A percentile compares a stretch with the other conserved stretches of the same genome.
Conservation (phyloP, 2,329 filamentous ascomycete genomes). For the Sporothrix globosa region DNA sequence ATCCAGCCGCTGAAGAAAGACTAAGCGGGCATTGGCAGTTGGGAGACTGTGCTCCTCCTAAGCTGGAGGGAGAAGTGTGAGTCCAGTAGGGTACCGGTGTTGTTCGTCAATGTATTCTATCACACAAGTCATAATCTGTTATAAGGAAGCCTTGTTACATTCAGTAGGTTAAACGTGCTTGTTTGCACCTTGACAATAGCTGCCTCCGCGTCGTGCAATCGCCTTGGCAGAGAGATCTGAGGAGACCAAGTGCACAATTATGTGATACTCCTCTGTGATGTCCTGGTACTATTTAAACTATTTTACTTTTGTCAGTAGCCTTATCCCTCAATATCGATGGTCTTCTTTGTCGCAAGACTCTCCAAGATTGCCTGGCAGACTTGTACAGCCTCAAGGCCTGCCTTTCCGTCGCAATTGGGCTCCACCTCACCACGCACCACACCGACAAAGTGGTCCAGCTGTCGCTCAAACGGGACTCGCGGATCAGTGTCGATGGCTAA, state of each 20-base stretch:
- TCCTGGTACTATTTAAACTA: neutral
- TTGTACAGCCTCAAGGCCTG: neutral
- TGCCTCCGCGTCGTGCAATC: neutral
- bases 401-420: slow-evolving; percentile 14
- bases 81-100: neutral
- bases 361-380: slow-evolving; percentile 16
- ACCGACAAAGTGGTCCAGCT: slow-evolving; percentile 24
- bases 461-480: slow-evolving; percentile 38
- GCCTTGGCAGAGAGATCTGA: too few species aligned
- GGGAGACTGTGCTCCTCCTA: neutral
- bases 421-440: slow-evolving; percentile 21
- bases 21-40: slow-evolving; percentile 50
- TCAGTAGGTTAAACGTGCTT: neutral
- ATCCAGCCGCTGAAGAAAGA: slow-evolving; percentile 87
- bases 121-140: neutral
- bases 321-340: slow-evolving; percentile 10
- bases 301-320: neutral
- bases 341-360: slow-evolving; percentile 11
- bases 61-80: neutral
- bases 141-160: slow-evolving; percentile 1
- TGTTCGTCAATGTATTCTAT: slow-evolving; percentile 4
- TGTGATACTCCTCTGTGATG: neutral
- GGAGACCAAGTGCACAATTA: too few species aligned
- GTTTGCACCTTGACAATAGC: neutral
- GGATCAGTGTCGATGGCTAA: slow-evolving; percentile 38